Base-by-base conservation (phyloP, 805 yeast genomes). In the Barnettozyma siamensis region DNA sequence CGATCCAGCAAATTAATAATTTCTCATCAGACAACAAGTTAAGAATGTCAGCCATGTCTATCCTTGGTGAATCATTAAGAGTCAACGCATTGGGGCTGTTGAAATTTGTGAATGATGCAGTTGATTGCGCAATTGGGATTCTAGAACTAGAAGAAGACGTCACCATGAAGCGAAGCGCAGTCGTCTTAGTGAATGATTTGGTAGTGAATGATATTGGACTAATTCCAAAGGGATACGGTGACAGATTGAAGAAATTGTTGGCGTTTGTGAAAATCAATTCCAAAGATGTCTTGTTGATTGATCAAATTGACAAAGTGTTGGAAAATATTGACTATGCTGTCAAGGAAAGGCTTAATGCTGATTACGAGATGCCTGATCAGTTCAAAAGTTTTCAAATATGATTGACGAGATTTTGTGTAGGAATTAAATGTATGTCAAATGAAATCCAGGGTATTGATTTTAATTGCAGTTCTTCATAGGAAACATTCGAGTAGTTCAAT, bases 11-110 rank as follows among this genome's bases (percentile, higher is more conserved):
- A 18, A 65, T 78, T 3, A 48, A 59, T n/a, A 49, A 59, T 4
- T 56, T 60, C 17, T 63, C 55, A 3, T 48, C 48, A 4, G 95
- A 88, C 47, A 66, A 71, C 43, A 71, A 80, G 31, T 48, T 88
- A 31, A 68, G 97, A 49, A 80, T 88, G 83, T 89, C 97, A 2
- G 76, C 96, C 0, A 73, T 89, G 78, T 85, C 96, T 0, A 60
- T 93, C 12, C 58, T 91, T n/a, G 96, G 97, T 23, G 64, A 74
- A 6, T 66, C 83, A 29, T 75, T 88, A 52, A 75, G 75, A 47
- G 64, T 65, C 1, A 77, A 78, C 44, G 80, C 88, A 1, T 40
- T 62, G 6, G 84, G 83, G 0, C 51, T 87, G 1, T 31, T 65
- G 0, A 53, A 59, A 1, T 64, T 69, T 43, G 61, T 88, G 10